Base-by-base conservation (phyloP, 257 asterid species). In the Primulina huaijiensis region DNA sequence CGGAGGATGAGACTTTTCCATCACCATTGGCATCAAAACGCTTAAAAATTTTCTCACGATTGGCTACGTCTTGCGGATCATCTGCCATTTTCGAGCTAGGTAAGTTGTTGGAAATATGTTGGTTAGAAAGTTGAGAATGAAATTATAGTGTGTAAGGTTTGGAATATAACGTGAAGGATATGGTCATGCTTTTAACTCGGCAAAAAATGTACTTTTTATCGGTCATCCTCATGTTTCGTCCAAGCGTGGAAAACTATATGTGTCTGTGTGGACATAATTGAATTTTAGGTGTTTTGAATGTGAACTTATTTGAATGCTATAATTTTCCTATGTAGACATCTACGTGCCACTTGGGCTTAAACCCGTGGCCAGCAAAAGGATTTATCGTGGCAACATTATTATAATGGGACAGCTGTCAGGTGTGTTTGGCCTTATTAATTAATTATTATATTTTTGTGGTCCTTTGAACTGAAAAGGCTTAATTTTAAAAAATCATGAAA, bases 11-110 rank as follows among this genome's bases (percentile, higher is more conserved):
- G 72, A 83, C 78, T 62, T 75, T 27, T 4, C 87, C 87, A 37
- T 83, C 87, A 6, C 87, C 85, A 33, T 83, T 75, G 33, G 87
- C 76, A 12, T 83, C 87, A n/a, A 83, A 80, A 43, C 75, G 78
- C 81, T 77, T 83, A 67, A 80, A 83, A 40, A 83, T 74, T 60
- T 74, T 58, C 64, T 82, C 81, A 1, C 71, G 66, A 25, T 80
- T 82, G 0, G 85, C 80, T 8, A 72, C 63, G 19, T 83, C 85
- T 25, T 79, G 82, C 8, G 78, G 82, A 72, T 82, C 82, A 8
- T 82, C 86, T 3, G 75, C 86, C 84, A 76, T 78, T 70, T 20
- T 68, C 57, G 31, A 9, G 29, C 11, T 43, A 5, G 60, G 19
- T 17, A 25, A 43, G 11, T 16, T 23, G 6, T 68, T 23, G 27